Evolutionary conservation across 2,329 filamentous ascomycete genomes (phyloP).

Genomic region (Cladophialophora yegresii): DNA sequence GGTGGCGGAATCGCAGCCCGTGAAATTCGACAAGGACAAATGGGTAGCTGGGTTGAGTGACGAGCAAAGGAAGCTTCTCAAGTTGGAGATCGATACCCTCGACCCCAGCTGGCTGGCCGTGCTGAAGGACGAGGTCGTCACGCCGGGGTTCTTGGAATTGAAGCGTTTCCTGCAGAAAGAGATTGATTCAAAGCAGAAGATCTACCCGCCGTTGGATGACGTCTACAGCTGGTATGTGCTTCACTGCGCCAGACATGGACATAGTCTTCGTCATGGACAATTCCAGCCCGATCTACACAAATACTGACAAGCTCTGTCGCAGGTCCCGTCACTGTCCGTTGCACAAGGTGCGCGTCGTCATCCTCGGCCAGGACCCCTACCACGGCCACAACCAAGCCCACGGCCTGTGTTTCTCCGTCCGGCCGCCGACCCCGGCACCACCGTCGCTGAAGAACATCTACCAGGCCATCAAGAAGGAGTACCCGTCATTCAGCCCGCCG

Average conservation of each 20-base stretch:
- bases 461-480: conserved; percentile 81
- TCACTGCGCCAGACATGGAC: background rate
- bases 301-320: conserved; percentile 10
- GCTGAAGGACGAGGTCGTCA: conserved; percentile 81
- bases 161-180: conserved; percentile 86
- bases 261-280: background rate
- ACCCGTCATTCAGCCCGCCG: conserved; percentile 74
- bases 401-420: conserved; percentile 92
- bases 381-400: conserved; percentile 95
- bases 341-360: conserved; percentile 83
- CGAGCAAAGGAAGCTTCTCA: conserved; percentile 79
- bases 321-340: conserved; percentile 96
- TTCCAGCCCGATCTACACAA: background rate
- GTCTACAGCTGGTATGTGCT: conserved; percentile 84
- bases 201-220: conserved; percentile 85
- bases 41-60: conserved; percentile 78
- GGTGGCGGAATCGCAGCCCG: conserved; percentile 32
- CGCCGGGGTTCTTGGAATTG: conserved; percentile 77
- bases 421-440: conserved; percentile 81
- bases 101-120: conserved; percentile 88
- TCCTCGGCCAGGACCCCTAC: conserved; percentile 95
- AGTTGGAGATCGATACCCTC: conserved; percentile 88
- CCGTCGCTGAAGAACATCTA: conserved; percentile 95
- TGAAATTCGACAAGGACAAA: conserved; percentile 81
- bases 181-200: conserved; percentile 68